These are phyloP conservation scores for Pseudogymnoascus sp. DNA, from an alignment of 2,329 filamentous ascomycete species.

Conservation along the genomic window DNA sequence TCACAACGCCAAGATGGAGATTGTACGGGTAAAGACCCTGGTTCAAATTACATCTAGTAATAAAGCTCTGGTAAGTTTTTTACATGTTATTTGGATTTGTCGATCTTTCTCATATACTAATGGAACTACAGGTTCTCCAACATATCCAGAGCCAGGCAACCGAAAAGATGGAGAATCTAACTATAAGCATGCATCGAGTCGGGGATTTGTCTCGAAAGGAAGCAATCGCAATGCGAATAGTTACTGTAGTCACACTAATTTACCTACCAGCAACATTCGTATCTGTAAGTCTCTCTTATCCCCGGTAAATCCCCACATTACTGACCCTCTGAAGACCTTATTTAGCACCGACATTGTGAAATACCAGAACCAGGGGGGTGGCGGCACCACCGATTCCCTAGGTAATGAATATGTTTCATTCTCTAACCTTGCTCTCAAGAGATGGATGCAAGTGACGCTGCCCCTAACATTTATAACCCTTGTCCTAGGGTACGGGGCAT, in stretches of 20 bases:
- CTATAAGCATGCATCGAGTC: slow-evolving; percentile 22
- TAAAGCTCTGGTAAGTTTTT: slow-evolving; percentile 27
- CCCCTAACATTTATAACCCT: slow-evolving; percentile 30
- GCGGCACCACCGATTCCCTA: neutral
- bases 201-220: slow-evolving; percentile 20
- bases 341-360: slow-evolving; percentile 35
- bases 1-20: slow-evolving; percentile 31
- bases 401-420: slow-evolving; percentile 19
- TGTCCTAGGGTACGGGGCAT: slow-evolving; percentile 12
- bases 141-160: slow-evolving; percentile 29
- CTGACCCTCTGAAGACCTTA: slow-evolving; percentile 27
- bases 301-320: neutral
- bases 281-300: slow-evolving; percentile 21
- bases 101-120: neutral
- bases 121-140: slow-evolving; percentile 26
- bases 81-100: neutral
- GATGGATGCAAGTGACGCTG: slow-evolving; percentile 33
- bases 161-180: slow-evolving; percentile 25
- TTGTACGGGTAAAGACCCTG: slow-evolving; percentile 29
- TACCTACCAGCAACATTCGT: slow-evolving; percentile 33
- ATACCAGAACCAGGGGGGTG: slow-evolving; percentile 23
- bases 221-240: slow-evolving; percentile 30
- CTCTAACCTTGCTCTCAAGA: slow-evolving; percentile 25
- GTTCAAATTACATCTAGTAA: slow-evolving; percentile 30
- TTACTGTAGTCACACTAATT: slow-evolving; percentile 29